Percentiles rank a stretch among this genome's conserved stretches.
Conservation (phyloP, 2,329 filamentous ascomycete species). For the Cordyceps militaris region DNA sequence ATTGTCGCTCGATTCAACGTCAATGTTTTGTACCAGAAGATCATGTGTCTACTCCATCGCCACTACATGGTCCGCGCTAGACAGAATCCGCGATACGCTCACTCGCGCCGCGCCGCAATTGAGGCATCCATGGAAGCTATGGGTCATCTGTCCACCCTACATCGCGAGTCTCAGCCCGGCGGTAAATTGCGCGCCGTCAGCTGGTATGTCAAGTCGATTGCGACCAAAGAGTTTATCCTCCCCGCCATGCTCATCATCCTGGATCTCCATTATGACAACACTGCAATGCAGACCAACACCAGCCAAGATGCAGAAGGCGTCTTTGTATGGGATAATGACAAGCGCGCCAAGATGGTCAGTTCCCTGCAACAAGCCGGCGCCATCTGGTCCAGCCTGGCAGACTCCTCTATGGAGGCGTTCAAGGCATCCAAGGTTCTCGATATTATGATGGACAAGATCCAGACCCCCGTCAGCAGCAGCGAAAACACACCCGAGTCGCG, state of each 20-base stretch:
- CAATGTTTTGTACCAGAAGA: conserved; percentile 81
- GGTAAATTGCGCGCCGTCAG: conserved; percentile 66
- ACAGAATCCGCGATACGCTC: conserved; percentile 72
- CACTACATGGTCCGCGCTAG: conserved; percentile 76
- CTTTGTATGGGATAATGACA: conserved; percentile 50
- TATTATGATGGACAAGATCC: conserved; percentile 77
- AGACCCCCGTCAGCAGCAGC: conserved; percentile 14
- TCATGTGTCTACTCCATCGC: conserved; percentile 80
- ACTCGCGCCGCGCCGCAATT: conserved; percentile 76
- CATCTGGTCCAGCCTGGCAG: conserved; percentile 74
- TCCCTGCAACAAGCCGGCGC: conserved; percentile 64
- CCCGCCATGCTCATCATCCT: conserved; percentile 78
- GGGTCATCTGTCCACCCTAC: conserved; percentile 66
- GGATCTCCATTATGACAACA: conserved; percentile 67
- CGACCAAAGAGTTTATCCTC: conserved; percentile 77
- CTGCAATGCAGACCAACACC: conserved; percentile 36
- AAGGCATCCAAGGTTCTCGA: conserved; percentile 78
- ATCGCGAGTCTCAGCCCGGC: conserved; percentile 64
- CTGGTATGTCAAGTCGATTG: conserved; percentile 73
- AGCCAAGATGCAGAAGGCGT: conserved; percentile 35
- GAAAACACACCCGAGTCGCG: conserved; percentile 14
- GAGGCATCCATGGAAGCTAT: conserved; percentile 81
- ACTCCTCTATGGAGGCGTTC: conserved; percentile 79
- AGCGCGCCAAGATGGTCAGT: conserved; percentile 67
- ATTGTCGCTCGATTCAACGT: conserved; percentile 81